A percentile compares a stretch with the other conserved stretches of the same genome.
These are phyloP conservation scores for Microstroma glucosiphilum DNA, from an alignment of 1,284 basidiomycete genomes.

Conservation along the genomic window DNA sequence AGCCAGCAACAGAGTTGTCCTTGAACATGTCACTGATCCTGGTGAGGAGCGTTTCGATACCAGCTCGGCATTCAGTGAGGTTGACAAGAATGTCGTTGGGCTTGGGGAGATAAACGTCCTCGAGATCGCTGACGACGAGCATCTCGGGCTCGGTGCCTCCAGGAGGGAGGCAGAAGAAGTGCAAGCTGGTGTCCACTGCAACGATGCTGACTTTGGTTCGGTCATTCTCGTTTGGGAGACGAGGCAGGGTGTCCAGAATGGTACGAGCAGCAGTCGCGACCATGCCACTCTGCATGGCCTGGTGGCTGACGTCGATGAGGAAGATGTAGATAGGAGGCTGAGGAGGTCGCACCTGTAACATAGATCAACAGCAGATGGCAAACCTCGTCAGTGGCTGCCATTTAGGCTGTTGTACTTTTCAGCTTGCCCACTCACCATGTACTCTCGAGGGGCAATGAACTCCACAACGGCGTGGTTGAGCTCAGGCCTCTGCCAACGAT, in stretches of 20 bases:
- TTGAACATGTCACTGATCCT: constrained; percentile 93
- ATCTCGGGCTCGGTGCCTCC: constrained; percentile 79
- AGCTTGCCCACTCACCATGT: constrained; percentile 65
- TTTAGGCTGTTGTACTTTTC: too few relatives aligned
- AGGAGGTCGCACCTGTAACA: constrained; percentile 68
- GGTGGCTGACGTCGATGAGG: constrained; percentile 90
- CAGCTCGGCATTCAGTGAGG: constrained; percentile 73
- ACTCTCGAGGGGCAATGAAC: constrained; percentile 95
- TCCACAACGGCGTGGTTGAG: constrained; percentile 90
- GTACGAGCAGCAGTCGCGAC: constrained; percentile 94
- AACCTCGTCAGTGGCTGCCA: too few relatives aligned
- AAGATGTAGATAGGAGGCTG: constrained; percentile 96
- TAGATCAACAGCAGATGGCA: neutral
- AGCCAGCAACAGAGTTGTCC: constrained; percentile 81
- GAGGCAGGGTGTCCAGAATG: constrained; percentile 87
- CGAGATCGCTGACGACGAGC: constrained; percentile 93
- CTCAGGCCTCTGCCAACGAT: constrained; percentile 88
- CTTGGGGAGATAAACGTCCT: constrained; percentile 95
- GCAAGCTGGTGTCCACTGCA: constrained; percentile 83
- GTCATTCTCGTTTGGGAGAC: constrained; percentile 87
- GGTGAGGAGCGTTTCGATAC: constrained; percentile 74
- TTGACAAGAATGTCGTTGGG: constrained; percentile 93
- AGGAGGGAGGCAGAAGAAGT: constrained; percentile 87
- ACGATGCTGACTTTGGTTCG: constrained; percentile 89
- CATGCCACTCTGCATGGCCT: constrained; percentile 72